Evolutionary conservation across 495 filamentous ascomycete species (phyloP).

Genomic region (Xylaria sp.): DNA sequence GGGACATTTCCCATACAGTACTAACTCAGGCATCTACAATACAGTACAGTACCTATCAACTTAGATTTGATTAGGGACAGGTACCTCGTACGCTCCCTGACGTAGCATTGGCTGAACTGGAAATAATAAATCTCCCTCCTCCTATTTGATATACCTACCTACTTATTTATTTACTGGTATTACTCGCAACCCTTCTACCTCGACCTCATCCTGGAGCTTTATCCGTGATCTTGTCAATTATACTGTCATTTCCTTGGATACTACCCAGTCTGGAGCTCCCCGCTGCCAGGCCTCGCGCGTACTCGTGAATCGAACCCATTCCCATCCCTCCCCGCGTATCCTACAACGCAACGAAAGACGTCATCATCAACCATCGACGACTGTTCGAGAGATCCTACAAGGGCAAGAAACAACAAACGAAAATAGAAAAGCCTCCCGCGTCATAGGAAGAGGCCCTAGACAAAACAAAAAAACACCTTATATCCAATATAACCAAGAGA

Average conservation of each 20-base stretch:
- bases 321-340: neutral
- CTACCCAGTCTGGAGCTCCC: neutral
- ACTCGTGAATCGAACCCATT: neutral
- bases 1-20: conserved; percentile 2
- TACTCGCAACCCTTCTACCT: neutral
- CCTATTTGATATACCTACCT: conserved; percentile 17
- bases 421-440: neutral
- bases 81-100: neutral
- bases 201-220: neutral
- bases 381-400: neutral
- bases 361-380: neutral
- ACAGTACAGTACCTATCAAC: no score
- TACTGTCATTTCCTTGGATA: neutral
- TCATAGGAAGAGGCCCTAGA: no score
- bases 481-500: neutral
- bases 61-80: no score
- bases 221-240: neutral
- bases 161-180: no score
- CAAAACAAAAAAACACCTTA: no score
- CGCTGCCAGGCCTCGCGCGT: neutral
- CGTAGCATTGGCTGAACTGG: conserved; percentile 2
- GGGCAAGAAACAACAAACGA: neutral
- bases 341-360: no score
- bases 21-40: neutral
- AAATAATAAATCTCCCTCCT: neutral